phyloP scores from a whole-genome alignment of 2,329 filamentous ascomycete genomes.

The Balansia obtecta region DNA sequence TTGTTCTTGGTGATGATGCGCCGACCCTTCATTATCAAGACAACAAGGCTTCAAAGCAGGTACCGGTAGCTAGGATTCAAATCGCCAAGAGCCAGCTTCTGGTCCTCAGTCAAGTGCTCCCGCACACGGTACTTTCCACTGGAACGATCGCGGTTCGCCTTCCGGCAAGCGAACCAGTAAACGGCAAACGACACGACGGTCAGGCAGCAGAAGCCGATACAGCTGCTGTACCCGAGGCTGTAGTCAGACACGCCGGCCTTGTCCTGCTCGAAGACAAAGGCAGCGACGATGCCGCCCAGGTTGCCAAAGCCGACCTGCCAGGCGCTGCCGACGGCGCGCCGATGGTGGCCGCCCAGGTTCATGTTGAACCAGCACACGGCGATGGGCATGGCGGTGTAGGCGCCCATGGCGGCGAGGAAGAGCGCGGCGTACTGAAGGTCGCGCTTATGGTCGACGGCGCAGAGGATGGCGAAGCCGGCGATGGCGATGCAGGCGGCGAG shows the following conservation, averaged over 20 bases:
- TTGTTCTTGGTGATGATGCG: too few relatives aligned
- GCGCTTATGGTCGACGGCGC: slow-evolving; percentile 56
- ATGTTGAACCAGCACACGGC: slow-evolving; percentile 76
- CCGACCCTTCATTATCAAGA: too few relatives aligned
- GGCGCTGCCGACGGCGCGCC: slow-evolving; percentile 56
- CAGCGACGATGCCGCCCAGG: slow-evolving; percentile 66
- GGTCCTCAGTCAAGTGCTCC: slow-evolving; percentile 44
- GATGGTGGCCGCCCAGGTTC: slow-evolving; percentile 63
- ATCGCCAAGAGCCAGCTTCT: slow-evolving; percentile 50
- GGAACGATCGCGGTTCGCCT: slow-evolving; percentile 49
- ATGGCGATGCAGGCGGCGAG: slow-evolving; percentile 57
- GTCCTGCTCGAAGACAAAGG: slow-evolving; percentile 51
- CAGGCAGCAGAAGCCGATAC: slow-evolving; percentile 50
- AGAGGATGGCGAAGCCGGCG: slow-evolving; percentile 61
- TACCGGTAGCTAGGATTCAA: slow-evolving; percentile 48
- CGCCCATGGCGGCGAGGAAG: slow-evolving; percentile 69
- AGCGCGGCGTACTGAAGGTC: slow-evolving; percentile 64
- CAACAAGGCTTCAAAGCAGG: slow-evolving; percentile 27
- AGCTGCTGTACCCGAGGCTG: slow-evolving; percentile 50
- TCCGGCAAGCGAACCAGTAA: slow-evolving; percentile 47
- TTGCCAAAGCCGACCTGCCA: slow-evolving; percentile 75
- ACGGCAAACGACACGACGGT: slow-evolving; percentile 46
- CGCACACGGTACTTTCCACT: slow-evolving; percentile 28
- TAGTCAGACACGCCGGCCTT: slow-evolving; percentile 70
- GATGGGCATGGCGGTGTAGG: slow-evolving; percentile 82